phyloP scores from a whole-genome alignment of 164 flowering plant genomes.

The Dillenia suffruticosa region DNA sequence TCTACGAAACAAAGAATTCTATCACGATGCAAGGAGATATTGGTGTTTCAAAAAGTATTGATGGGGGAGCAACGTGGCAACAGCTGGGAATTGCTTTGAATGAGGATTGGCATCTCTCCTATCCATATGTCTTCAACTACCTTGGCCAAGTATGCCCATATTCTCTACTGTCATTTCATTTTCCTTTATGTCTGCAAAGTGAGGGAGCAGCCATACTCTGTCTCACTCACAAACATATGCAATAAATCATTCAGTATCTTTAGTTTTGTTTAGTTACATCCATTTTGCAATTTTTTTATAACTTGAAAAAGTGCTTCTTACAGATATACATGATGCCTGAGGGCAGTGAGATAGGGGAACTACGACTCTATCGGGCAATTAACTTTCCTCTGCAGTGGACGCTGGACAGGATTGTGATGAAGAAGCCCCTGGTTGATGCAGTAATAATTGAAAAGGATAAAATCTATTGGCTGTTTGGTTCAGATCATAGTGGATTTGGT shows the following conservation, averaged over 20 bases:
- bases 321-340: slow-evolving; percentile 99
- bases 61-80: slow-evolving; percentile 91
- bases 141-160: slow-evolving; percentile 55
- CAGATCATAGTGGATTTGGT: slow-evolving; percentile 83
- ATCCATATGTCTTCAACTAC: slow-evolving; percentile 75
- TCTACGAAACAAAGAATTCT: slow-evolving; percentile 86
- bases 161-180: background rate
- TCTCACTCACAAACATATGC: background rate
- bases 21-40: slow-evolving; percentile 91
- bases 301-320: background rate
- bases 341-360: slow-evolving; percentile 75
- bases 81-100: slow-evolving; percentile 80
- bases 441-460: slow-evolving; percentile 46
- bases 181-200: background rate
- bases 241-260: background rate
- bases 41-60: slow-evolving; percentile 80
- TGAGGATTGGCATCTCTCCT: slow-evolving; percentile 98
- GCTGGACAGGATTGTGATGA: slow-evolving; percentile 63
- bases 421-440: slow-evolving; percentile 85
- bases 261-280: background rate
- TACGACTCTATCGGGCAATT: slow-evolving; percentile 72
- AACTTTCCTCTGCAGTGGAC: slow-evolving; percentile 84
- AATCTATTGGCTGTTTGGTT: slow-evolving; percentile 86
- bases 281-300: background rate
- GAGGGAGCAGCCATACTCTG: background rate